These are phyloP conservation scores for Kwoniella sp. DNA, from an alignment of 768 basidiomycete genomes.

Conservation along the genomic window DNA sequence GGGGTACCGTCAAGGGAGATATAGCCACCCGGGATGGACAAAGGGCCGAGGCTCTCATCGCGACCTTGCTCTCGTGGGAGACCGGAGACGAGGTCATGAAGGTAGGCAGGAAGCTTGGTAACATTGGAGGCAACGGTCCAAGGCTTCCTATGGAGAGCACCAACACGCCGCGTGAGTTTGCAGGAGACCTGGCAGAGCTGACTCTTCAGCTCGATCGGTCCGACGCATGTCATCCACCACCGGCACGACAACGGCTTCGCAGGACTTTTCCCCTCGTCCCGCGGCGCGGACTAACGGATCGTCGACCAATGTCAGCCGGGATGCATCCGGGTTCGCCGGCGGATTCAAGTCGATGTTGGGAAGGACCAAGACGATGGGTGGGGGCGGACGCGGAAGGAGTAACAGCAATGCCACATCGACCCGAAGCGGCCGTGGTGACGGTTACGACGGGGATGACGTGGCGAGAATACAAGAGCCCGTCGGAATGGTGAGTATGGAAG, in stretches of 20 bases:
- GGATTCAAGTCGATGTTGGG: slow-evolving; percentile 39
- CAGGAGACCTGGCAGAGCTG: not conserved
- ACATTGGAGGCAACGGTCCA: slow-evolving; percentile 14
- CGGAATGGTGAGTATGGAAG: slow-evolving; percentile 8
- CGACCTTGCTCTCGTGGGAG: slow-evolving; percentile 43
- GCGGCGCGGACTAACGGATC: slow-evolving; percentile 28
- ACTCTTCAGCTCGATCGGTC: slow-evolving; percentile 12
- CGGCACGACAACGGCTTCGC: slow-evolving; percentile 3
- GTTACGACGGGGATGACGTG: slow-evolving; percentile 26
- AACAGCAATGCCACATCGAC: slow-evolving; percentile 36
- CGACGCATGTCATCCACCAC: slow-evolving; percentile 27
- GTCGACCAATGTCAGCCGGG: slow-evolving; percentile 11
- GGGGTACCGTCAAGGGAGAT: slow-evolving; percentile 46
- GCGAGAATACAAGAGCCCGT: slow-evolving; percentile 10
- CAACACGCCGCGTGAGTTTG: slow-evolving; percentile 28
- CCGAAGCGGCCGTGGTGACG: slow-evolving; percentile 24
- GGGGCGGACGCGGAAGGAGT: slow-evolving; percentile 24
- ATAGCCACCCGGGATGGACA: slow-evolving; percentile 41
- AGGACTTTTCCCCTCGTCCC: slow-evolving; percentile 39
- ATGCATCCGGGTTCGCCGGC: slow-evolving; percentile 22
- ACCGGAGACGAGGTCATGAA: slow-evolving; percentile 43
- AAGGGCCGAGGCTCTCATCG: slow-evolving; percentile 41
- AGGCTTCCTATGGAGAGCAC: slow-evolving; percentile 8
- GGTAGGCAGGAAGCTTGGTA: slow-evolving; percentile 33
- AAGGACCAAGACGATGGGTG: slow-evolving; percentile 26